Conservation (phyloP, 2,329 filamentous ascomycete genomes). For the Penicillium hesseltinei region DNA sequence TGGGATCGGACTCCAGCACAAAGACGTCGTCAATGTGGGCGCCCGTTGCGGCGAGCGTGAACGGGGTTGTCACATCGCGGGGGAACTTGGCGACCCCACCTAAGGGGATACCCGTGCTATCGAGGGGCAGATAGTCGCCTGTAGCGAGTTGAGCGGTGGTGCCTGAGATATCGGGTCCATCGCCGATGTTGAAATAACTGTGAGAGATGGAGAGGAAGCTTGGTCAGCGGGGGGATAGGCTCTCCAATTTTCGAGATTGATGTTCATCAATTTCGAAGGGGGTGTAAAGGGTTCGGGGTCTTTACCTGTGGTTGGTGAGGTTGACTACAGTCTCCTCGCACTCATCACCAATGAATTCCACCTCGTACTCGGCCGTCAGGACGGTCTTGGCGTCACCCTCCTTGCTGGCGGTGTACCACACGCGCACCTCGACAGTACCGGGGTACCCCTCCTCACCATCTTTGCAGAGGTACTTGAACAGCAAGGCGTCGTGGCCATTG, state of each 20-base stretch:
- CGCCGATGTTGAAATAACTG: slow-evolving; percentile 68
- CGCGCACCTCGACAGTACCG: slow-evolving; percentile 72
- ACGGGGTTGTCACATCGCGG: slow-evolving; percentile 63
- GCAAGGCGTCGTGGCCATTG: slow-evolving; percentile 63
- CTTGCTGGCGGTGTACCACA: slow-evolving; percentile 75
- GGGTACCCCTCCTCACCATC: slow-evolving; percentile 91
- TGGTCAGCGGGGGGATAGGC: not conserved
- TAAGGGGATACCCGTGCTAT: slow-evolving; percentile 71
- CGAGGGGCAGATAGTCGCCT: slow-evolving; percentile 69
- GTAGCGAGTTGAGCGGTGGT: slow-evolving; percentile 60
- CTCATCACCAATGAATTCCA: slow-evolving; percentile 69
- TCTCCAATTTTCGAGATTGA: not conserved
- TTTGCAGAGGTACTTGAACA: slow-evolving; percentile 64
- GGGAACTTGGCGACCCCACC: slow-evolving; percentile 63
- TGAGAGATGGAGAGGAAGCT: not conserved
- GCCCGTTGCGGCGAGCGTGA: slow-evolving; percentile 67
- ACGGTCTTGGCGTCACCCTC: slow-evolving; percentile 67
- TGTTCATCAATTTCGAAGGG: too few relatives aligned
- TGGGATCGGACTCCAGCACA: slow-evolving; percentile 65
- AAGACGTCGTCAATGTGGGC: slow-evolving; percentile 92
- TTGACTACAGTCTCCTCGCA: slow-evolving; percentile 89
- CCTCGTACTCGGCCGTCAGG: slow-evolving; percentile 86
- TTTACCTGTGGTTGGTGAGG: slow-evolving; percentile 90
- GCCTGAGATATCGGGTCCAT: slow-evolving; percentile 58
- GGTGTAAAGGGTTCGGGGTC: slow-evolving; percentile 20